Evolutionary conservation across 2,329 filamentous ascomycete species (phyloP), one percentile per base, ranked within the genome.

Genomic region (Ophiognomonia clavigignenti-juglandacearum): DNA sequence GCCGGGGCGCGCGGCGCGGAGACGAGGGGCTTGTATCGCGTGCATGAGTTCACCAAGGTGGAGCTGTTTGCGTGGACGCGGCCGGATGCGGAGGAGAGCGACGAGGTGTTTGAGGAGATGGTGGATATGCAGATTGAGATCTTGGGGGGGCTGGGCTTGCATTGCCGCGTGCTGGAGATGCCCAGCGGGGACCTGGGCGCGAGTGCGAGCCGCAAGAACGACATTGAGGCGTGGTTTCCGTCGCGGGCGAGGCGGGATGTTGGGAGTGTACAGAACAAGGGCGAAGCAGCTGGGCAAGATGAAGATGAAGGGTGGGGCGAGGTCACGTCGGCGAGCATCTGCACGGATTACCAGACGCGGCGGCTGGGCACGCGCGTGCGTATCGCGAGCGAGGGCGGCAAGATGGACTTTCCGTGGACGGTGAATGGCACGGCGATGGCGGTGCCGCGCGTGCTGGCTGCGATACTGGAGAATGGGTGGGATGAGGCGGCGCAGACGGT

Each of bases 1-100:
- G 93, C 93, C 0, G 93, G 93, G 26, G 88, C 90, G 1, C 78
- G 92, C 32, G 93, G 93, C 24, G 83, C 86, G 20, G 88, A 93
- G 57, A 96, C 91, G 2, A 96, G 96, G 68, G 93, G 93, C 5
- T 72, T 98, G 2, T 98, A 97, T 68, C 85, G 93, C 23, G 93
- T 98, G 4, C 93, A 98, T 67, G 93, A 98, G 67, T 98, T 98
- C 68, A 96, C 90, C 23, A 98, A 98, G 65, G 92, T 98, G 0
- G 93, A 98, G 67, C 83, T 98, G 74, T 97, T 98, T 63, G 90
- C 86, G 0, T 98, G 93, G 93, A 86, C 88, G 4, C 58, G 75
- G 24, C 81, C 87, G 2, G 74, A 80, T 44, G 48, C 58, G 3
- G 62, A 60, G 26, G 61, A 65, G 34, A 71, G 81, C 0, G 69